Conservation (phyloP, 108 stramenopile genomes). For the Hondaea fermentalgiana region DNA sequence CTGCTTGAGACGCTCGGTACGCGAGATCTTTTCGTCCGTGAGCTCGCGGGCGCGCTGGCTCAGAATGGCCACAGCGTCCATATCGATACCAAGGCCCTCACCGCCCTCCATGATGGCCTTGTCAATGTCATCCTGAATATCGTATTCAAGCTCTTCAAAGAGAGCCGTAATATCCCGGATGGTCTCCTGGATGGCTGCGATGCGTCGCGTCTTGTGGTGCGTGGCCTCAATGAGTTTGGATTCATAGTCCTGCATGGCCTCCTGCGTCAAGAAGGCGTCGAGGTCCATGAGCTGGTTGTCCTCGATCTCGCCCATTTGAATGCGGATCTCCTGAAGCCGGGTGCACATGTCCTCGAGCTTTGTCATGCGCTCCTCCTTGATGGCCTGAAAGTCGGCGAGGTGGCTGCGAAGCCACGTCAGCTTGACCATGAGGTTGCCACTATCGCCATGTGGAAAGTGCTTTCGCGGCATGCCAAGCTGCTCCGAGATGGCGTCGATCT, state of each 20-base stretch:
- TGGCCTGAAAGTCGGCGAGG: not conserved
- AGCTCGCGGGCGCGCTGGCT: slow-evolving; percentile 4
- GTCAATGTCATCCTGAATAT: not conserved
- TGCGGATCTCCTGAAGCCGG: not conserved
- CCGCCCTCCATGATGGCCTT: slow-evolving; percentile 13
- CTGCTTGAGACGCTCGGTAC: slow-evolving; percentile 16
- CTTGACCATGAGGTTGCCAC: not conserved
- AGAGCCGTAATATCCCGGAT: not conserved
- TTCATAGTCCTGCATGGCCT: not conserved
- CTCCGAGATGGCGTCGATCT: not conserved
- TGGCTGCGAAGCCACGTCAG: not conserved
- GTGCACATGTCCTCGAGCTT: not conserved
- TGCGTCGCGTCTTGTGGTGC: not conserved
- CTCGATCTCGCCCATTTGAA: not conserved
- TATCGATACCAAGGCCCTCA: not conserved
- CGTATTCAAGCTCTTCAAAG: slow-evolving; percentile 13
- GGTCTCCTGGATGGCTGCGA: not conserved
- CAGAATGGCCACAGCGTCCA: not conserved
- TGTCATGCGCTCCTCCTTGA: not conserved
- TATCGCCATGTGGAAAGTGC: not conserved
- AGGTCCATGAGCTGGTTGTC: not conserved
- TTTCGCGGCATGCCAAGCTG: slow-evolving; percentile 8
- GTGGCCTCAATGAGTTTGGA: not conserved
- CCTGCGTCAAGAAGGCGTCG: not conserved
- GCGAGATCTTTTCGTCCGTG: not conserved